Percentiles rank a stretch among this genome's conserved stretches.
These are phyloP conservation scores for Tephrocybe rancida DNA, from an alignment of 768 basidiomycete genomes.

Conservation along the genomic window DNA sequence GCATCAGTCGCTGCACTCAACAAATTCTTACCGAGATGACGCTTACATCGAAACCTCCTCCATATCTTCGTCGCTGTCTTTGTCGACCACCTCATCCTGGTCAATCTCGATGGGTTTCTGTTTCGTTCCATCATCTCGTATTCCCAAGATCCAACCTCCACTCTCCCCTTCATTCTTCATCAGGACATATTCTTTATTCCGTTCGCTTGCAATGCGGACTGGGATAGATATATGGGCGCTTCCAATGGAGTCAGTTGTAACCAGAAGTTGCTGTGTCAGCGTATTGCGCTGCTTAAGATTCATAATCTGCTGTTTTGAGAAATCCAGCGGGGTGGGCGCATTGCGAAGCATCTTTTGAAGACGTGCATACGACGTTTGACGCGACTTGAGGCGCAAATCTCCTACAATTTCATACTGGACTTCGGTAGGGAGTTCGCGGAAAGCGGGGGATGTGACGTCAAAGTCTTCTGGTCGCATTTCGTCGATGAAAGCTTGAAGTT, in stretches of 20 bases:
- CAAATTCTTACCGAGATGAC: not conserved
- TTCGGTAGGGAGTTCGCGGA: conserved; percentile 91
- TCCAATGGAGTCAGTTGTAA: conserved; percentile 91
- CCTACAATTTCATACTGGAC: conserved; percentile 98
- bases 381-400: conserved; percentile 90
- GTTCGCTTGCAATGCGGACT: conserved; percentile 90
- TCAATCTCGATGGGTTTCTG: conserved; percentile 89
- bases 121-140: conserved; percentile 83
- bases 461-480: conserved; percentile 96
- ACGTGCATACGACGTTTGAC: conserved; percentile 91
- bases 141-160: conserved; percentile 95
- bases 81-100: conserved; percentile 45
- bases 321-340: conserved; percentile 86
- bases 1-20: not conserved
- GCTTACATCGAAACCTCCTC: conserved; percentile 78
- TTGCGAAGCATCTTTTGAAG: conserved; percentile 87
- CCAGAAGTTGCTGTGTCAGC: conserved; percentile 90
- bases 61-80: conserved; percentile 65
- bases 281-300: conserved; percentile 87
- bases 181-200: conserved; percentile 93
- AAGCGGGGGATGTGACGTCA: conserved; percentile 87
- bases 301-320: conserved; percentile 94
- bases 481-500: conserved; percentile 90
- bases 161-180: conserved; percentile 86
- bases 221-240: conserved; percentile 90